Base-by-base conservation (phyloP, 1,284 basidiomycete species). In the Moesziomyces sp. region DNA sequence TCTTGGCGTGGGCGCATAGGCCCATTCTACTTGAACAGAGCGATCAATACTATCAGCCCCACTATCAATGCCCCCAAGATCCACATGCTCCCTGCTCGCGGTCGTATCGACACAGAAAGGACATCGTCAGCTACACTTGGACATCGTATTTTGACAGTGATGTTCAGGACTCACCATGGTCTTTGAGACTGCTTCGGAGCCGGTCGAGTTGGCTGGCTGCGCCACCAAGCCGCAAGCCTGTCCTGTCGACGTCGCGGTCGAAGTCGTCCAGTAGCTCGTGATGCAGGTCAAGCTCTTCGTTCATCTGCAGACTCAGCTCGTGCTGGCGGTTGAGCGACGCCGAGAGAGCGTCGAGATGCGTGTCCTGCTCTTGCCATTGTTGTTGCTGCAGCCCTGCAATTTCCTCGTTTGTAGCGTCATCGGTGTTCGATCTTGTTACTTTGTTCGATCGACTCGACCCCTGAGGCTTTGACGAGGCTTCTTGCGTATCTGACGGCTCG, bases 261-360 rank as follows among this genome's bases (percentile, higher is more conserved):
- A 83, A 59, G 7, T 74, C 77, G 28, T 73, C 54, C 14, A 83
- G 46, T 5, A 83, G 54, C 28, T 77, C 78, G 19, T 74, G 54
- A 38, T 83, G 82, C 23, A 80, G 48, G 30, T 81, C 81, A 18
- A 83, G 71, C 64, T 83, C 82, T 52, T 83, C 78, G 60, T 82
- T 81, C 81, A 83, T 82, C 43, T 75, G 79, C 51, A 83, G 19
- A 21, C 77, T 77, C 40, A 83, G 58, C 30, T 79, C 62, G 47
- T 79, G 79, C 58, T 83, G 82, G 16, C 82, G 75, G 8, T 67
- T 66, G 30, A 83, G 78, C 13, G 78, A 80, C 0, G 74, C 65
- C 9, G 76, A 58, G 13, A 83, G 70, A 7, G 57, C 45, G 46
- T 83, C 81, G 30, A 83, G 72, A 14, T 83, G 80, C 26, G 52